Conservation (phyloP, 495 filamentous ascomycete genomes). For the Penicillium daleae region DNA sequence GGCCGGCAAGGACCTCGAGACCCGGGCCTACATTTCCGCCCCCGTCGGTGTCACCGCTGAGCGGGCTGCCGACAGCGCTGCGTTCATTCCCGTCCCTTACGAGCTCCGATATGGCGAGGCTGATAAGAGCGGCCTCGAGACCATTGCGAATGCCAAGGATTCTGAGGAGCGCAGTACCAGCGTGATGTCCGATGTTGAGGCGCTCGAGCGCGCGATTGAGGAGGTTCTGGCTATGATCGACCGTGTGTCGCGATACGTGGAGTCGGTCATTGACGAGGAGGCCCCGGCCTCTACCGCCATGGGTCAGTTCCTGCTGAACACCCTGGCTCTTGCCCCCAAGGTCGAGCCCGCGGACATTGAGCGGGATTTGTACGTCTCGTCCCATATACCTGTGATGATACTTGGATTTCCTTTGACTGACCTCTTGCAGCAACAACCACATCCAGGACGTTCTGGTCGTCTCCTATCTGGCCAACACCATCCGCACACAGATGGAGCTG, state of each 20-base stretch:
- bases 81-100: conserved; percentile 95
- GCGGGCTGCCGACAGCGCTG: conserved; percentile 88
- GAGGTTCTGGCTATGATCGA: conserved; percentile 86
- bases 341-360: conserved; percentile 88
- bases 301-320: conserved; percentile 92
- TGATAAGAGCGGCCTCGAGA: conserved; percentile 88
- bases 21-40: conserved; percentile 88
- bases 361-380: conserved; percentile 76
- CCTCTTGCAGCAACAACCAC: conserved; percentile 79
- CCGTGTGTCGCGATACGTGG: conserved; percentile 85
- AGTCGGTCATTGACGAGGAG: conserved; percentile 75
- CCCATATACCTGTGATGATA: conserved; percentile 9
- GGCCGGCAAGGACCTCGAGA: conserved; percentile 80
- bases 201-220: conserved; percentile 80
- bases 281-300: conserved; percentile 76
- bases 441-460: conserved; percentile 98
- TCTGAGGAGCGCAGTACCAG: conserved; percentile 69
- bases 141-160: conserved; percentile 81
- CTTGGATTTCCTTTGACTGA: conserved; percentile 44
- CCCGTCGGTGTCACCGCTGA: conserved; percentile 94
- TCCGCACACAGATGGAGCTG: conserved; percentile 98
- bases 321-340: conserved; percentile 89
- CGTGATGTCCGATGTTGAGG: conserved; percentile 84
- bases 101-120: conserved; percentile 89
- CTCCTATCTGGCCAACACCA: conserved; percentile 96